phyloP scores from a whole-genome alignment of 306 rosid genomes.

The Begonia peltatifolia region DNA sequence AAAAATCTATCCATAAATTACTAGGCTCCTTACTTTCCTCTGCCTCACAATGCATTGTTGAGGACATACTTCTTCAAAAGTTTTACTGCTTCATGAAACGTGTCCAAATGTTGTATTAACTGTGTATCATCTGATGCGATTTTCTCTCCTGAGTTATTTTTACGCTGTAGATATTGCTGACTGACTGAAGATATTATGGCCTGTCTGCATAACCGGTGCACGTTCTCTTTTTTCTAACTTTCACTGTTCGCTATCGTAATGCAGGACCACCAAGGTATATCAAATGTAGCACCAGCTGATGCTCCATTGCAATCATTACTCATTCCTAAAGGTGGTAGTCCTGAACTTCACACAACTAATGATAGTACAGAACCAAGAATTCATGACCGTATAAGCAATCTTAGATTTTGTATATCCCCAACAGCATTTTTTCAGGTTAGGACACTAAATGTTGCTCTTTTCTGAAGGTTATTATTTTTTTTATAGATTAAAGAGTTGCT shows the following conservation, averaged over 20 bases:
- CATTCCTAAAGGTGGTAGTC: conserved; percentile 22
- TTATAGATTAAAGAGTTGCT: conserved; percentile 6
- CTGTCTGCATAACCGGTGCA: too few relatives aligned
- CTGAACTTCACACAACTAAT: conserved; percentile 20
- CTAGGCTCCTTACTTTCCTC: too few relatives aligned
- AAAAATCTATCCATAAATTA: too few relatives aligned
- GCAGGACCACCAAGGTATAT: conserved; percentile 91
- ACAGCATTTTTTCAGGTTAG: conserved; percentile 91
- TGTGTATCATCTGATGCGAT: too few relatives aligned
- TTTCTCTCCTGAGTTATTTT: too few relatives aligned
- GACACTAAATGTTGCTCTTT: conserved; percentile 9
- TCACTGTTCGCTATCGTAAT: conserved; percentile 6
- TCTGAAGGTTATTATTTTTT: conserved; percentile 4
- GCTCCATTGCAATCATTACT: conserved; percentile 48
- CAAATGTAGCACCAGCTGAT: conserved; percentile 82
- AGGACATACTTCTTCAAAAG: too few relatives aligned
- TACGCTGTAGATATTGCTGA: too few relatives aligned
- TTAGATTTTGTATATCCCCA: conserved; percentile 77
- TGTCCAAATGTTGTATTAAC: too few relatives aligned
- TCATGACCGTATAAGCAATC: conserved; percentile 72
- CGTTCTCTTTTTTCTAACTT: conserved; percentile 7
- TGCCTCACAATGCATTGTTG: too few relatives aligned
- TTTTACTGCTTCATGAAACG: too few relatives aligned
- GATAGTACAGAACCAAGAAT: conserved; percentile 44
- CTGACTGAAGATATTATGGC: too few relatives aligned